phyloP scores from a whole-genome alignment of 2,329 filamentous ascomycete genomes.

The Penicillium brasilianum region DNA sequence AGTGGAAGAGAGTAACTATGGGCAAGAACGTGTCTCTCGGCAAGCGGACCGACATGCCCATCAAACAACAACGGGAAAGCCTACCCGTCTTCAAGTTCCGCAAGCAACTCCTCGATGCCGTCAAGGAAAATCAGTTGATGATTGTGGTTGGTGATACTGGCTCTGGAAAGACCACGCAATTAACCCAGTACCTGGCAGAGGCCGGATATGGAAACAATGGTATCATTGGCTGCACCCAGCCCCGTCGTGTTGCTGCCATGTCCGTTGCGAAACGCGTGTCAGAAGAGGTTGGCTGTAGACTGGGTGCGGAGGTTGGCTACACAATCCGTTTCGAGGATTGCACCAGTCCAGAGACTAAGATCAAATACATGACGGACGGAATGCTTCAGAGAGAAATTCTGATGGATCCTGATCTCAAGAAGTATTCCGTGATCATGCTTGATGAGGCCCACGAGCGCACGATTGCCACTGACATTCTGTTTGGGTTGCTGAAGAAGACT shows the following conservation, averaged over 20 bases:
- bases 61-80: slow-evolving; percentile 91
- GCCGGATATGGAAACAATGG: slow-evolving; percentile 85
- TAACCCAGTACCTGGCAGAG: slow-evolving; percentile 94
- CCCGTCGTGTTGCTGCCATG: slow-evolving; percentile 95
- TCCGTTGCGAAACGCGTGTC: slow-evolving; percentile 96
- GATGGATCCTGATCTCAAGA: slow-evolving; percentile 83
- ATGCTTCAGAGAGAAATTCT: slow-evolving; percentile 97
- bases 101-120: slow-evolving; percentile 82
- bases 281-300: slow-evolving; percentile 88
- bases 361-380: slow-evolving; percentile 99
- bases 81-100: slow-evolving; percentile 90
- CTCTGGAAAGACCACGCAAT: slow-evolving; percentile 94
- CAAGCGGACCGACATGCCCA: slow-evolving; percentile 86
- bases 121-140: slow-evolving; percentile 84
- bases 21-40: slow-evolving; percentile 81
- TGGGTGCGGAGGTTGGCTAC: slow-evolving; percentile 94
- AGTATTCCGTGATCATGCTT: slow-evolving; percentile 96
- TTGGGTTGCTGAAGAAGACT: slow-evolving; percentile 92
- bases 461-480: slow-evolving; percentile 92
- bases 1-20: slow-evolving; percentile 87
- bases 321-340: slow-evolving; percentile 97
- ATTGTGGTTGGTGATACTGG: slow-evolving; percentile 98
- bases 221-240: slow-evolving; percentile 95
- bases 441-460: slow-evolving; percentile 98
- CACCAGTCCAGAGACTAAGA: slow-evolving; percentile 83